phyloP scores from a whole-genome alignment of 345 rosid genomes.

The Schrenkiella parvula region DNA sequence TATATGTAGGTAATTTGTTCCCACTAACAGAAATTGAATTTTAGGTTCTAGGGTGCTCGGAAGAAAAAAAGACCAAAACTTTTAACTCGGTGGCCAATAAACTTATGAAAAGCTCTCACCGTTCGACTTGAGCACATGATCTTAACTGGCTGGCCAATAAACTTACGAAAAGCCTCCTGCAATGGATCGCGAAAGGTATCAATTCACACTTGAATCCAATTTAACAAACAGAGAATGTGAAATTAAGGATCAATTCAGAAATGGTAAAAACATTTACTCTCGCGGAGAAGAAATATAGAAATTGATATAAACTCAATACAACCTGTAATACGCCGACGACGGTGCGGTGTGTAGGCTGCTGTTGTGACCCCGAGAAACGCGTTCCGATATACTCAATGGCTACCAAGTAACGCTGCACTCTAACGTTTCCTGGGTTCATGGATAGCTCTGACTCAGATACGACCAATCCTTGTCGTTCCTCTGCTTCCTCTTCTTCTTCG shows the following conservation, averaged over 20 bases:
- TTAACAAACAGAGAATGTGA: background rate
- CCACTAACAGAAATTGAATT: background rate
- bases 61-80: background rate
- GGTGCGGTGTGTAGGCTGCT: slow-evolving; percentile 65
- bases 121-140: slow-evolving; percentile 79
- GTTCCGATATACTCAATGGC: slow-evolving; percentile 88
- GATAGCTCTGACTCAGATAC: slow-evolving; percentile 21
- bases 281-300: background rate
- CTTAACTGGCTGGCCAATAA: slow-evolving; percentile 82
- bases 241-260: background rate
- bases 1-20: background rate
- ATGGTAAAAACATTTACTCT: too few relatives aligned
- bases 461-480: slow-evolving; percentile 27
- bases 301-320: background rate
- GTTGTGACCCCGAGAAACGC: slow-evolving; percentile 82
- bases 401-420: slow-evolving; percentile 73
- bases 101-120: slow-evolving; percentile 40
- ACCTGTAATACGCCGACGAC: slow-evolving; percentile 89
- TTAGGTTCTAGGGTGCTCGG: background rate
- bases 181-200: background rate
- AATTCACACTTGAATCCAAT: background rate
- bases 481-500: slow-evolving; percentile 34
- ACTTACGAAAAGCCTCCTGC: slow-evolving; percentile 82
- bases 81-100: background rate
- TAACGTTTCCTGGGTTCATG: slow-evolving; percentile 45